These are phyloP conservation scores for Triangularia verruculosa DNA, from an alignment of 2,329 filamentous ascomycete genomes.

Conservation along the genomic window DNA sequence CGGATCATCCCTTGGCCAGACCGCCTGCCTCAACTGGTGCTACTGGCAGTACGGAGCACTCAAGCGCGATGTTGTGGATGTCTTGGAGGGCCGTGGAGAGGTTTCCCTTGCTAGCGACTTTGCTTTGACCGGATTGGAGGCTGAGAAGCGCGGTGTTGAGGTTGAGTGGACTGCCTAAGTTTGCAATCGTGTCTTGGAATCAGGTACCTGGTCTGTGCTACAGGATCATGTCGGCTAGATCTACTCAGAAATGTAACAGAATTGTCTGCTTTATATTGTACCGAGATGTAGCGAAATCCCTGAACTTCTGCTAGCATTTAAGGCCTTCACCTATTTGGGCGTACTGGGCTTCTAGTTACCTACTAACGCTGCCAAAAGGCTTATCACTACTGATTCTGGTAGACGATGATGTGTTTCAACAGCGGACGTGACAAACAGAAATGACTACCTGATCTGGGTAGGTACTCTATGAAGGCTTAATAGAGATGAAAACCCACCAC, in stretches of 20 bases:
- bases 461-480: not conserved
- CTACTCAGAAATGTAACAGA: no score
- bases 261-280: not conserved
- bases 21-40: conserved; percentile 5
- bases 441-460: no score
- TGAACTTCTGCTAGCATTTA: no score
- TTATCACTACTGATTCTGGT: not conserved
- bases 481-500: not conserved
- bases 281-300: no score
- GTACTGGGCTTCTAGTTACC: no score
- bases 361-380: not conserved
- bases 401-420: not conserved
- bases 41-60: conserved; percentile 7
- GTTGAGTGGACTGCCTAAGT: not conserved
- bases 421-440: no score
- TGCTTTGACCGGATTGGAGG: not conserved
- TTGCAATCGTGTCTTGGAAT: no score
- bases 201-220: no score
- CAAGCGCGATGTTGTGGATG: conserved; percentile 1
- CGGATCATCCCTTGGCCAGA: not conserved
- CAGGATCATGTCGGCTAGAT: no score
- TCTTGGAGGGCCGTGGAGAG: not conserved
- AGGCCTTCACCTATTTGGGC: no score
- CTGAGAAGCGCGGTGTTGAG: not conserved
- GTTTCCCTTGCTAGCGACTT: conserved; percentile 3